phyloP scores from a whole-genome alignment of 768 basidiomycete species.

The Grammothele lineata region DNA sequence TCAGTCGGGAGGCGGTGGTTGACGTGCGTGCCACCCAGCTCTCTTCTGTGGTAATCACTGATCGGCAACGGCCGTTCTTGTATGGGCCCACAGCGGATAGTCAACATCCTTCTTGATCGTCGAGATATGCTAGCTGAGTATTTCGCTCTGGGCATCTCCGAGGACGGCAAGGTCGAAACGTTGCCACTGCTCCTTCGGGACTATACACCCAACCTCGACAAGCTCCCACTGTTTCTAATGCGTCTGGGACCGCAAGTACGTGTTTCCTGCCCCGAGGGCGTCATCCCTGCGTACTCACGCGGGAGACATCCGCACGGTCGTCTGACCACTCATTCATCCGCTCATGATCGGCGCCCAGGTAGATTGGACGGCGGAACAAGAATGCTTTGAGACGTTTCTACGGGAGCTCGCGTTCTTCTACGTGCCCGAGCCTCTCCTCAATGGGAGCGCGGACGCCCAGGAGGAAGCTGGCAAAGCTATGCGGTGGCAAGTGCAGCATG shows the following conservation, averaged over 20 bases:
- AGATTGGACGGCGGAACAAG: constrained; percentile 79
- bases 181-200: constrained; percentile 82
- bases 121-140: constrained; percentile 91
- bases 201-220: constrained; percentile 88
- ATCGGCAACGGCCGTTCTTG: too few relatives aligned
- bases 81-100: constrained; percentile 52
- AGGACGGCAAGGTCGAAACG: constrained; percentile 63
- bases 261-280: too few relatives aligned
- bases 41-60: not conserved
- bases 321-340: too few relatives aligned
- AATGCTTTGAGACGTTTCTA: constrained; percentile 83
- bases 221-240: constrained; percentile 86
- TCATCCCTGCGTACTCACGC: constrained; percentile 13
- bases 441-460: constrained; percentile 2
- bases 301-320: not conserved
- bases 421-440: constrained; percentile 52
- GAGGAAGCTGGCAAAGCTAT: constrained; percentile 50
- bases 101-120: constrained; percentile 50
- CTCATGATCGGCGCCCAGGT: constrained; percentile 54
- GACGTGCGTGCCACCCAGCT: constrained; percentile 58
- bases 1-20: constrained; percentile 61
- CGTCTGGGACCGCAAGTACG: constrained; percentile 84
- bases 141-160: constrained; percentile 73
- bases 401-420: constrained; percentile 93
- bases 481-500: constrained; percentile 86